Evolutionary conservation across 1,284 basidiomycete genomes (phyloP), one percentile per base, ranked within the genome.

Genomic region (Gymnopus androsaceus): DNA sequence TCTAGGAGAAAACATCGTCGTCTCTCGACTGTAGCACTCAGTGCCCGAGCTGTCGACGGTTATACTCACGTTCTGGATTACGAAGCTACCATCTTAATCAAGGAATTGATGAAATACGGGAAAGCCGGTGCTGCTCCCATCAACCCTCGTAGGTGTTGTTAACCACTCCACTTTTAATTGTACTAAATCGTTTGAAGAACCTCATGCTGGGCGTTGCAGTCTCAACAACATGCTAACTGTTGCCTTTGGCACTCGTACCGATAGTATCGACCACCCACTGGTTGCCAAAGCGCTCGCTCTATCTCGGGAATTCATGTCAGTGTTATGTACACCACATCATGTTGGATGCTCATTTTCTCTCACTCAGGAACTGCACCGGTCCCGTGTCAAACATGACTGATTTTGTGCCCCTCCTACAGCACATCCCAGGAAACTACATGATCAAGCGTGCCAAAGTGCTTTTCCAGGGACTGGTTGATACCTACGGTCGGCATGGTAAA

Each of bases 1-100:
- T n/a, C n/a, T 27, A 76, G 74, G 75, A 65, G 76, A 53, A 67
- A 74, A 44, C 75, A 78, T 62, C 72, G 76, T 23, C 67, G 67
- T 15, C 66, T 78, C 25, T 74, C 74, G 0, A 68, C 61, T n/a
- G 59, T 62, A 9, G 55, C 67, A 34, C 63, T 78, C 11, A 69
- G 63, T 2, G 64, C 67, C 12, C 68, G 66, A 17, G 71, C 74
- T 3, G 66, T 76, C 3, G 61, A 68, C 12, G 63, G 61, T 8
- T 77, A 75, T 55, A 56, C 64, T 14, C 51, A 60, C 30, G 65
- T 67, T 12, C 65, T 78, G 23, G 73, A 75, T 30, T 66, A 63
- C 51, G 76, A 78, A 60, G 70, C 72, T 6, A 59, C 64, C 21
- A 66, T 70, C 12, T 62, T 78, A 37, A 61, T 76, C 19, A 67